These are phyloP conservation scores for Penstemon davidsonii DNA, from an alignment of 257 asterid genomes.

Conservation along the genomic window DNA sequence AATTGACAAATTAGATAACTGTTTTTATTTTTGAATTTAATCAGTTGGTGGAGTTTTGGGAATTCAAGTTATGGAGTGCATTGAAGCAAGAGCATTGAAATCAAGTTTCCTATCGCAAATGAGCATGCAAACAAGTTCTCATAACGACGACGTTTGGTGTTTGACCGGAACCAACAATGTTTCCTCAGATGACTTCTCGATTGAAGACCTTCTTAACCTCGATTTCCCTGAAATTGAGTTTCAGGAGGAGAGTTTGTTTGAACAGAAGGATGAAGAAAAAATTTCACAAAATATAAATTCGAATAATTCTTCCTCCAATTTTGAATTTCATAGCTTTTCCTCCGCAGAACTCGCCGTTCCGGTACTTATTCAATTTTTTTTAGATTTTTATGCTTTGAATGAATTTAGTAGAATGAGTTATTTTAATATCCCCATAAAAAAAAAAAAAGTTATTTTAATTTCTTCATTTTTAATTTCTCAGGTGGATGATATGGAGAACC, in stretches of 20 bases:
- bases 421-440: too few relatives aligned
- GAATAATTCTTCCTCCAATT: constrained; percentile 36
- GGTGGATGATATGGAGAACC: constrained; percentile 78
- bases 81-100: constrained; percentile 89
- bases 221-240: constrained; percentile 78
- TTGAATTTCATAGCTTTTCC: constrained; percentile 60
- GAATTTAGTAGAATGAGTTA: neutral
- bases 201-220: constrained; percentile 92
- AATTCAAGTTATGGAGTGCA: constrained; percentile 61
- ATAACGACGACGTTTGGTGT: constrained; percentile 74
- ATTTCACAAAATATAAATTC: constrained; percentile 37
- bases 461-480: constrained; percentile 15
- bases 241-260: constrained; percentile 33
- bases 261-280: constrained; percentile 45
- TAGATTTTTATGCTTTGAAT: neutral
- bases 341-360: constrained; percentile 67
- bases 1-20: too few relatives aligned
- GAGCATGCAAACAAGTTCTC: constrained; percentile 42
- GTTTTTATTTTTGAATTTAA: too few relatives aligned
- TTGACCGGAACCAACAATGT: constrained; percentile 56
- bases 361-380: constrained; percentile 42
- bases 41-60: constrained; percentile 21
- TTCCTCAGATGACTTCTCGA: constrained; percentile 78
- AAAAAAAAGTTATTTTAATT: neutral
- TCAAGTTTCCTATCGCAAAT: constrained; percentile 74